Base-by-base conservation (phyloP, 805 yeast genomes). In the Millerozyma miso region DNA sequence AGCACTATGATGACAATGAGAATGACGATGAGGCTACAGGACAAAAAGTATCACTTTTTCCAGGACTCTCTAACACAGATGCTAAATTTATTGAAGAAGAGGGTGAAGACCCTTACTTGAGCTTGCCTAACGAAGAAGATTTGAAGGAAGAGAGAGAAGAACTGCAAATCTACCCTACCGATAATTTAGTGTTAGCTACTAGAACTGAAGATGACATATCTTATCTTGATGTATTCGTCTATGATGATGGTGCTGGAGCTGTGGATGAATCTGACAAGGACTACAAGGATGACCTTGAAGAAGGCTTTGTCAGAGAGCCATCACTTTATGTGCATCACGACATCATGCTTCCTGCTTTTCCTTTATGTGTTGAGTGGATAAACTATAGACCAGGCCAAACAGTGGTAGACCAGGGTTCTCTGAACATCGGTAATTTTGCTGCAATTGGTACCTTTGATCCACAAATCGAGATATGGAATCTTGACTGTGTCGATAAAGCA, bases 391-490 rank as follows among this genome's bases (percentile, higher is more conserved):
- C 95, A 26, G 77, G 73, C 12, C 69, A 63, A 16, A 53, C 64
- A 12, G 40, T 37, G 20, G 69, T 70, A 31, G 69, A 69, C 34
- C 67, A 65, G 17, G 39, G 41, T 23, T 51, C 58, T 2, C 63
- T 64, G 26, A 76, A 79, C 47, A 67, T 81, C 23, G 97, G 95
- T 8, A 93, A 89, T 65, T 89, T 88, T 65, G 98, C 95, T 2
- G 99, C 99, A 12, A 73, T 93, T 50, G 98, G 98, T 59, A 87
- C 98, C 2, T 91, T 93, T 61, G 98, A 91, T 54, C 99, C 99
- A 33, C 95, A 86, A 59, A 91, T 93, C 63, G 99, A 93, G 67
- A 77, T 93, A 47, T 93, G 98, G 98, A 89, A 93, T 64, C 71
- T 93, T 56, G 99, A 93, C 62, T 81, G 84, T 49, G 73, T 91